Conservation (phyloP, 129 eudicot genomes). For the Erigeron canadensis region DNA sequence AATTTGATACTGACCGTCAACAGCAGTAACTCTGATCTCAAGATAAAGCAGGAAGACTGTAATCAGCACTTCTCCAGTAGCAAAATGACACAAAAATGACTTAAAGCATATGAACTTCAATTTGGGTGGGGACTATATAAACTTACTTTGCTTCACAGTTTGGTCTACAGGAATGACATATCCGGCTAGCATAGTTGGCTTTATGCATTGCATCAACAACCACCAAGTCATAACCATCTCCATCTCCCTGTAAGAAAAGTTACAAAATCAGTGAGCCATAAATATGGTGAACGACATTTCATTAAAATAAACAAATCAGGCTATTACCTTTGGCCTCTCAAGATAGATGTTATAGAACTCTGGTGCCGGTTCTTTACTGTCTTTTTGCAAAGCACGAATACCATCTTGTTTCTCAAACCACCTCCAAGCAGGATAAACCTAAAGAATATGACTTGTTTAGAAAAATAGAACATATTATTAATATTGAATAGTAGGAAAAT, state of each 20-base stretch:
- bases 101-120: background rate
- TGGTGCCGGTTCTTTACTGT: slow-evolving; percentile 91
- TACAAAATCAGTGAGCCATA: background rate
- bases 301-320: background rate
- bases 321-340: slow-evolving; percentile 99
- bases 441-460: background rate
- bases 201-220: slow-evolving; percentile 99
- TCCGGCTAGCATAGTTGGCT: slow-evolving; percentile 98
- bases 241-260: slow-evolving; percentile 74
- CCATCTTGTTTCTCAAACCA: slow-evolving; percentile 99
- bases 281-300: background rate
- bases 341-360: slow-evolving; percentile 97
- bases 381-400: slow-evolving; percentile 83
- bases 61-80: slow-evolving; percentile 11
- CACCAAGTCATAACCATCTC: slow-evolving; percentile 96
- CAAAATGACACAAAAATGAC: background rate
- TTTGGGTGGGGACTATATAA: background rate
- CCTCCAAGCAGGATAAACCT: slow-evolving; percentile 99
- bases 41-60: slow-evolving; percentile 20
- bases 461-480: background rate
- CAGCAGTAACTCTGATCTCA: slow-evolving; percentile 90
- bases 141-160: slow-evolving; percentile 99
- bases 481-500: background rate
- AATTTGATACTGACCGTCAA: slow-evolving; percentile 95
- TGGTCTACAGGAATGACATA: slow-evolving; percentile 95